Evolutionary conservation across 2,329 filamentous ascomycete genomes (phyloP).

Genomic region (Drechslera avenae): DNA sequence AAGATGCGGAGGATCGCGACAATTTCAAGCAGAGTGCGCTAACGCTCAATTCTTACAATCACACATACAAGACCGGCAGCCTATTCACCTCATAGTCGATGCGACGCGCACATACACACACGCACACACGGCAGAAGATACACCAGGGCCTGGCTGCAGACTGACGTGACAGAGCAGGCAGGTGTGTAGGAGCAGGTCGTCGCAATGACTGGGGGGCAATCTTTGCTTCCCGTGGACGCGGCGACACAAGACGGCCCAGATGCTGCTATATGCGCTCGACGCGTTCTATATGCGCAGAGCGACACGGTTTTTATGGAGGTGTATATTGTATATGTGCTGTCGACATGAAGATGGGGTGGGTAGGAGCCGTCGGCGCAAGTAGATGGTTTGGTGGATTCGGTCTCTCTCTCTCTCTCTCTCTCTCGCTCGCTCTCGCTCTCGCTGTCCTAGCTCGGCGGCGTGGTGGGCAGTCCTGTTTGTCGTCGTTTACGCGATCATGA

Average conservation of each 20-base stretch:
- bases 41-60: conserved; percentile 22
- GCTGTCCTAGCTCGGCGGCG: not conserved
- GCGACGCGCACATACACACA: conserved; percentile 19
- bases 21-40: conserved; percentile 19
- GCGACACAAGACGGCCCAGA: conserved; percentile 5
- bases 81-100: conserved; percentile 28
- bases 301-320: conserved; percentile 1
- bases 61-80: conserved; percentile 33
- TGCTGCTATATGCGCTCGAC: conserved; percentile 20
- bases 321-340: conserved; percentile 13
- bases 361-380: conserved; percentile 15
- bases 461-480: not conserved
- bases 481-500: not conserved
- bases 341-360: conserved; percentile 22
- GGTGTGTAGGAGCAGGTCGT: no score
- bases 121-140: conserved; percentile 11
- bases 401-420: not conserved
- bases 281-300: conserved; percentile 17
- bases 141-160: no score
- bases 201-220: conserved; percentile 15
- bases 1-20: conserved; percentile 10
- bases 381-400: conserved; percentile 9
- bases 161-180: no score
- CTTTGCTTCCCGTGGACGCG: conserved; percentile 10
- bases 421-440: no score